These are phyloP conservation scores for Botrytis fragariae DNA, from an alignment of 2,329 filamentous ascomycete genomes.

Conservation along the genomic window DNA sequence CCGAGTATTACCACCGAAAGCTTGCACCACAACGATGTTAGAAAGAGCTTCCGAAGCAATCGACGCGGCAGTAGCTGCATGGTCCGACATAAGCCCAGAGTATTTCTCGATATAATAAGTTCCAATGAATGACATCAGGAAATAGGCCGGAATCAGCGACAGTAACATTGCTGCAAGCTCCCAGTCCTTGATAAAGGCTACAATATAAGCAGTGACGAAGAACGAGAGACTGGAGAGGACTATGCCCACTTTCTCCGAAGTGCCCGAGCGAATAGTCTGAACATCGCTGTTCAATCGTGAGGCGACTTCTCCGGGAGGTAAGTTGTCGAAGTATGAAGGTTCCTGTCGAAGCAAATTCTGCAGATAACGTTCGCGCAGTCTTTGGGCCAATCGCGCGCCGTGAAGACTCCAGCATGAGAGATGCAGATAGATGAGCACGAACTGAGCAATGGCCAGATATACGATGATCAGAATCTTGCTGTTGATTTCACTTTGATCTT, in stretches of 20 bases:
- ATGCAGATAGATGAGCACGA: slow-evolving; percentile 63
- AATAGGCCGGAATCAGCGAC: slow-evolving; percentile 34
- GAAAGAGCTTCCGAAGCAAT: slow-evolving; percentile 53
- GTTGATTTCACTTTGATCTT: slow-evolving; percentile 21
- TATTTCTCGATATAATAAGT: slow-evolving; percentile 48
- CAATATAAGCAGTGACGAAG: slow-evolving; percentile 56
- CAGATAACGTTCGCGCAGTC: slow-evolving; percentile 53
- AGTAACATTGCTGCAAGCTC: slow-evolving; percentile 49
- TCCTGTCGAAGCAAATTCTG: slow-evolving; percentile 52
- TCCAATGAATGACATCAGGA: slow-evolving; percentile 46
- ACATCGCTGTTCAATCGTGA: slow-evolving; percentile 54
- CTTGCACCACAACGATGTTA: slow-evolving; percentile 51
- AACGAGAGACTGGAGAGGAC: slow-evolving; percentile 53
- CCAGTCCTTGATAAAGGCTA: slow-evolving; percentile 57
- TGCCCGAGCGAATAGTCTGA: slow-evolving; percentile 55
- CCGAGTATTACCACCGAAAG: slow-evolving; percentile 49
- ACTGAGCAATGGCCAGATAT: slow-evolving; percentile 62
- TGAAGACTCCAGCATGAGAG: slow-evolving; percentile 57
- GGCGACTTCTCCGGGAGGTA: slow-evolving; percentile 51
- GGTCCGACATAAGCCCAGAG: slow-evolving; percentile 44
- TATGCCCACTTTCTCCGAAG: slow-evolving; percentile 59
- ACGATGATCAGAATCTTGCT: slow-evolving; percentile 58
- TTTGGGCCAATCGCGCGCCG: slow-evolving; percentile 53
- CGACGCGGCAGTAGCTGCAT: slow-evolving; percentile 49
- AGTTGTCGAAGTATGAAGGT: slow-evolving; percentile 52